Evolutionary conservation across 192 early-diverging fungal species (phyloP).

Genomic region (Coemansia guatemalensis): DNA sequence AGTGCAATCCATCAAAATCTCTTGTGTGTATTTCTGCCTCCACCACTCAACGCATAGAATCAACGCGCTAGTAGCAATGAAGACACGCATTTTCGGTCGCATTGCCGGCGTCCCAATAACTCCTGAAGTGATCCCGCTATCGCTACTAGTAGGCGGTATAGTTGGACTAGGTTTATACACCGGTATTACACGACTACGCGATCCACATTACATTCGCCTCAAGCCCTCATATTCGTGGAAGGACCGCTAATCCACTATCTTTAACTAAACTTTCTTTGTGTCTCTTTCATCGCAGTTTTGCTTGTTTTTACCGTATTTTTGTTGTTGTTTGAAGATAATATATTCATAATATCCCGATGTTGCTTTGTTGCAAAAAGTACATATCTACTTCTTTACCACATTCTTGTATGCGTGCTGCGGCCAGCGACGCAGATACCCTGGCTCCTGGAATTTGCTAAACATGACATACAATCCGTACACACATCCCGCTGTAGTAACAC

Average conservation of each 20-base stretch:
- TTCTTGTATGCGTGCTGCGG: conserved; percentile 45
- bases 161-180: conserved; percentile 42
- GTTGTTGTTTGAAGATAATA: too few relatives aligned
- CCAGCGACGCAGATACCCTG: conserved; percentile 41
- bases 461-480: conserved; percentile 47
- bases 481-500: conserved; percentile 45
- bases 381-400: not conserved
- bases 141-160: conserved; percentile 17
- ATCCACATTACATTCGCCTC: conserved; percentile 37
- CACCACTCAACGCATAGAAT: too few relatives aligned
- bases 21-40: too few relatives aligned
- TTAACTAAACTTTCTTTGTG: not conserved
- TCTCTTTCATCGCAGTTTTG: not conserved
- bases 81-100: conserved; percentile 28
- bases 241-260: not conserved
- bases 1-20: too few relatives aligned
- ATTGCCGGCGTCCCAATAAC: conserved; percentile 44
- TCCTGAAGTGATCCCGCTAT: conserved; percentile 37
- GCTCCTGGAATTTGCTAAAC: conserved; percentile 53
- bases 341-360: too few relatives aligned
- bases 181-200: conserved; percentile 38
- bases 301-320: too few relatives aligned
- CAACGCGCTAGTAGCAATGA: conserved; percentile 13
- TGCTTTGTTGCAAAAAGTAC: too few relatives aligned
- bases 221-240: conserved; percentile 20